Evolutionary conservation across 1,139 yeast species (phyloP).

Genomic region (Yamadazyma siamensis): DNA sequence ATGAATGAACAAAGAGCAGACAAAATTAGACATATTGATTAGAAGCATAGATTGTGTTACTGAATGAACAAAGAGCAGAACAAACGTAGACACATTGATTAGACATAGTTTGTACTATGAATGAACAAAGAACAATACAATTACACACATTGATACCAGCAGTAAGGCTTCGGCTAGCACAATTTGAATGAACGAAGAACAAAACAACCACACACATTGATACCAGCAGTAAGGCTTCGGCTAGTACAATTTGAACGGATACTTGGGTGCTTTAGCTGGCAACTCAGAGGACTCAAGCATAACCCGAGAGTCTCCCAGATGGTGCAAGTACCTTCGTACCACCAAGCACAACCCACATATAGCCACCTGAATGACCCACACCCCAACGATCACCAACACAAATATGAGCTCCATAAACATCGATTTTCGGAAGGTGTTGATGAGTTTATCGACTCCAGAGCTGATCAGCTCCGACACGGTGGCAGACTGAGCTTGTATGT

Average conservation of each 20-base stretch:
- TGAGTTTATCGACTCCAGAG: slow-evolving; percentile 14
- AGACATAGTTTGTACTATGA: slow-evolving; percentile 1
- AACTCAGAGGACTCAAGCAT: too few relatives aligned
- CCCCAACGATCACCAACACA: slow-evolving; percentile 36
- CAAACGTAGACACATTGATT: neutral
- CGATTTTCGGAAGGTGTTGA: slow-evolving; percentile 28
- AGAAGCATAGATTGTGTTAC: slow-evolving; percentile 90
- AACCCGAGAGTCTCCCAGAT: too few relatives aligned
- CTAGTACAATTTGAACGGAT: slow-evolving; percentile 69
- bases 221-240: slow-evolving; percentile 96
- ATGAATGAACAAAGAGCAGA: neutral
- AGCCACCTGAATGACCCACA: slow-evolving; percentile 48
- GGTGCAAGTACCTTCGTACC: too few relatives aligned
- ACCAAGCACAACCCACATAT: too few relatives aligned
- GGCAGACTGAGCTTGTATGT: too few relatives aligned
- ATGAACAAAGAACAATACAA: neutral
- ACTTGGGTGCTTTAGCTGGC: neutral
- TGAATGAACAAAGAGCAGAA: slow-evolving; percentile 47
- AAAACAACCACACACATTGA: slow-evolving; percentile 2
- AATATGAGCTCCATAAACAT: slow-evolving; percentile 45
- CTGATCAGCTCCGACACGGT: too few relatives aligned
- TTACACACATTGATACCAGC: too few relatives aligned
- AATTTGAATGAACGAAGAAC: slow-evolving; percentile 51
- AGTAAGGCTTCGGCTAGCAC: slow-evolving; percentile 93
- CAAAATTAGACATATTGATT: too few relatives aligned